Percentiles rank a stretch among this genome's conserved stretches.
These are phyloP conservation scores for Nemania abortiva DNA, from an alignment of 2,329 filamentous ascomycete genomes.

Conservation along the genomic window DNA sequence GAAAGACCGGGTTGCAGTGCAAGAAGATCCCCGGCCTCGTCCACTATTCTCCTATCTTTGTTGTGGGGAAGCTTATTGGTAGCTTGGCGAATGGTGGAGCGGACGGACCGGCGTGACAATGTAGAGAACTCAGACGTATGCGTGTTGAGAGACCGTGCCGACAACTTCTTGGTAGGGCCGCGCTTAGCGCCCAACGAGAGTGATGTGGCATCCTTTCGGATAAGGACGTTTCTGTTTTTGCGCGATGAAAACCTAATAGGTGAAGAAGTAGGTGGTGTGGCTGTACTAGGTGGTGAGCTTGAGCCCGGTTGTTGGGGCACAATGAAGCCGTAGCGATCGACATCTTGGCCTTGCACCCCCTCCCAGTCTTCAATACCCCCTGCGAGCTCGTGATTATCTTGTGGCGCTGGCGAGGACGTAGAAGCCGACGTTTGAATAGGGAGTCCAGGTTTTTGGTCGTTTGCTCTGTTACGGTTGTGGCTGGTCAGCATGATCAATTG, in stretches of 20 bases:
- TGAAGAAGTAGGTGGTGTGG: slow-evolving; percentile 57
- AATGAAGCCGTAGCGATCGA: slow-evolving; percentile 79
- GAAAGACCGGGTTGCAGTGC: slow-evolving; percentile 68
- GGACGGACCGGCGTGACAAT: slow-evolving; percentile 64
- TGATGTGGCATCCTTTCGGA: slow-evolving; percentile 55
- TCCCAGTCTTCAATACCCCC: slow-evolving; percentile 76
- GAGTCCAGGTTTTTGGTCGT: slow-evolving; percentile 48
- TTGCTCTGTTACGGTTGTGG: slow-evolving; percentile 46
- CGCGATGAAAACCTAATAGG: slow-evolving; percentile 58
- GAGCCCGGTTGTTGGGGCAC: slow-evolving; percentile 59
- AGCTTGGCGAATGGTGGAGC: slow-evolving; percentile 68
- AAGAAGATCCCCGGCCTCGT: slow-evolving; percentile 76
- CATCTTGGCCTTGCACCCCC: slow-evolving; percentile 69
- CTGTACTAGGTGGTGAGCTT: slow-evolving; percentile 48
- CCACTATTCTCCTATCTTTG: slow-evolving; percentile 70
- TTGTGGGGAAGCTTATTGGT: slow-evolving; percentile 72
- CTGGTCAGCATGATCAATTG: slow-evolving; percentile 50
- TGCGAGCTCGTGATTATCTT: slow-evolving; percentile 64
- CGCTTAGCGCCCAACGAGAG: slow-evolving; percentile 57
- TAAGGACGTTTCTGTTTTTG: slow-evolving; percentile 61
- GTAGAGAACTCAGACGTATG: slow-evolving; percentile 66
- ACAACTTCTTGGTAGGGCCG: slow-evolving; percentile 66
- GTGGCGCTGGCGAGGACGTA: slow-evolving; percentile 52
- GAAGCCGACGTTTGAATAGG: slow-evolving; percentile 49
- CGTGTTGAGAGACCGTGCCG: slow-evolving; percentile 69